Percentiles rank a stretch among this genome's conserved stretches.
These are phyloP conservation scores for Globisporangium lucens DNA, from an alignment of 352 stramenopile species.

Conservation along the genomic window DNA sequence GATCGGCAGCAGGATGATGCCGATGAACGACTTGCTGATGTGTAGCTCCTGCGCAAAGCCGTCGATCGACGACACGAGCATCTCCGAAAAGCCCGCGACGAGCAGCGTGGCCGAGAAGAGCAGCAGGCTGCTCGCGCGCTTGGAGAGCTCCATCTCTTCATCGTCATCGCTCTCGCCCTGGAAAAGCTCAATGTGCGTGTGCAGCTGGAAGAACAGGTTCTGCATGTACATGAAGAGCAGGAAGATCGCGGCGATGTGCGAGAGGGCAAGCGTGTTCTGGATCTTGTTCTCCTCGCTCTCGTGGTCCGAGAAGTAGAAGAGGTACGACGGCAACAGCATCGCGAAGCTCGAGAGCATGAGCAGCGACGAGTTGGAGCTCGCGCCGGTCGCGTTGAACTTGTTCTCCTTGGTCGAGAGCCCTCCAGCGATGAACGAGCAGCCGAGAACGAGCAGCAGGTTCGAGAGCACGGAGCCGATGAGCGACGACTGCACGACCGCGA, in stretches of 20 bases:
- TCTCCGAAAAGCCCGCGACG: constrained; percentile 94
- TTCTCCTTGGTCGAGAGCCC: constrained; percentile 76
- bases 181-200: constrained; percentile 94
- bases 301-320: constrained; percentile 83
- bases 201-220: constrained; percentile 95
- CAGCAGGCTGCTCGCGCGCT: constrained; percentile 70
- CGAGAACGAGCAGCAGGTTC: constrained; percentile 97
- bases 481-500: constrained; percentile 96
- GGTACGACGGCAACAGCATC: constrained; percentile 92
- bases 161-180: constrained; percentile 53
- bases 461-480: constrained; percentile 97
- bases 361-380: constrained; percentile 93
- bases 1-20: constrained; percentile 96
- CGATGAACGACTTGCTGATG: constrained; percentile 87
- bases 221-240: constrained; percentile 93
- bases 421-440: constrained; percentile 94
- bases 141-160: constrained; percentile 81
- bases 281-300: constrained; percentile 69
- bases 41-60: constrained; percentile 60
- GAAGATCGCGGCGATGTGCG: constrained; percentile 75
- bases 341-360: constrained; percentile 93
- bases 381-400: constrained; percentile 91
- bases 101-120: constrained; percentile 87
- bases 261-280: constrained; percentile 70
- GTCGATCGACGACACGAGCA: constrained; percentile 85